A percentile compares a stretch with the other conserved stretches of the same genome.
These are phyloP conservation scores for Bauhinia variegata DNA, from an alignment of 306 rosid species.

Conservation along the genomic window DNA sequence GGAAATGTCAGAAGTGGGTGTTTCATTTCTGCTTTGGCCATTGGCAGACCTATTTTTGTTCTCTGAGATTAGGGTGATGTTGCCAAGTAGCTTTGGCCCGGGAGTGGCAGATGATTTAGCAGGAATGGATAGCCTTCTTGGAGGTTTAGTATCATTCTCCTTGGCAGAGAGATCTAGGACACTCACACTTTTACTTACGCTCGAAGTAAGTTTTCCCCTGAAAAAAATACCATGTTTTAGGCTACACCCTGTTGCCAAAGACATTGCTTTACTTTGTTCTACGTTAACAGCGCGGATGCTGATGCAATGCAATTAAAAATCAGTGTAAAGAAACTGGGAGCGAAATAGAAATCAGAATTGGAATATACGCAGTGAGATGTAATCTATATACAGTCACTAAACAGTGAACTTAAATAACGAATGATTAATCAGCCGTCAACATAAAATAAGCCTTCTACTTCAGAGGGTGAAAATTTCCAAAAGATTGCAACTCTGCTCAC, in stretches of 20 bases:
- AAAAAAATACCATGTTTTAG: conserved; percentile 1
- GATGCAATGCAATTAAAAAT: background rate
- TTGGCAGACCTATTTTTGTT: conserved; percentile 47
- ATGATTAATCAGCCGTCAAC: background rate
- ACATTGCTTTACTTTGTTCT: background rate
- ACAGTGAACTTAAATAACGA: background rate
- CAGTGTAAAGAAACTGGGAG: background rate
- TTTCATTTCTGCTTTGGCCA: conserved; percentile 58
- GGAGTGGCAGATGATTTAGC: conserved; percentile 59
- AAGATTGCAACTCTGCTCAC: background rate
- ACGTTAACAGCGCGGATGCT: background rate
- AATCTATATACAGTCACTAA: background rate
- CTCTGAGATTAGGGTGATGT: conserved; percentile 76
- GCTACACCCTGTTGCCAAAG: no score
- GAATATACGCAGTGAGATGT: background rate
- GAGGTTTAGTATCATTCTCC: conserved; percentile 82
- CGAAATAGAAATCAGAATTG: no score
- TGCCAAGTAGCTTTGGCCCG: conserved; percentile 51
- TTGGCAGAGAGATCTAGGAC: conserved; percentile 81
- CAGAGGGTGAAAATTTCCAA: background rate
- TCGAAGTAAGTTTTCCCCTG: conserved; percentile 59
- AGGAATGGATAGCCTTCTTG: conserved; percentile 83
- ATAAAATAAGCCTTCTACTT: background rate
- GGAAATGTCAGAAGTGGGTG: conserved; percentile 68
- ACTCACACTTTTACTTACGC: conserved; percentile 72